Evolutionary conservation across 2,329 filamentous ascomycete genomes (phyloP).

Genomic region (Camillea tinctor): DNA sequence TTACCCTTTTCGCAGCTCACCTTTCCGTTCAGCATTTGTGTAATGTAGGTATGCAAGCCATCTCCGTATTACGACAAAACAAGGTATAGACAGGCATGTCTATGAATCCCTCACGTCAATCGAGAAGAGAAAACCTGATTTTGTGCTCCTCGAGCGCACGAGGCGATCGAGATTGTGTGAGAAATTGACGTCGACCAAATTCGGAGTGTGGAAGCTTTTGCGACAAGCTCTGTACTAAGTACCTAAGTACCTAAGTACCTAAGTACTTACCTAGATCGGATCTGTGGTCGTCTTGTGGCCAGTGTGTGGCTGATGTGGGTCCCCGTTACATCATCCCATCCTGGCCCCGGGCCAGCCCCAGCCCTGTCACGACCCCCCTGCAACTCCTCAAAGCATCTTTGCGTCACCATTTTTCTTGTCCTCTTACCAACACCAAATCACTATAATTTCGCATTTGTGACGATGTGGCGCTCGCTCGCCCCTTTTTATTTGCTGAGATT

Average conservation of each 20-base stretch:
- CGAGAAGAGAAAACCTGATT: not conserved
- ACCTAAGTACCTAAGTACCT: too few species aligned
- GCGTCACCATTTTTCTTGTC: not conserved
- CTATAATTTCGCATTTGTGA: not conserved
- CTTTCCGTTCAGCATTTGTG: not conserved
- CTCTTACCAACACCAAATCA: not conserved
- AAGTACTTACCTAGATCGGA: not conserved
- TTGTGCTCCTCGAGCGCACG: not conserved
- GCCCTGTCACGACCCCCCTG: not conserved
- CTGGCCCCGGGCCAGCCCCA: too few species aligned
- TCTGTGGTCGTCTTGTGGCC: not conserved
- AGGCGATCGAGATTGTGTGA: not conserved
- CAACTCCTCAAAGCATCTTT: not conserved
- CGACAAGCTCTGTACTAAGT: too few species aligned
- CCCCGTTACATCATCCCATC: conserved; percentile 10
- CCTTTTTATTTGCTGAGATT: not conserved
- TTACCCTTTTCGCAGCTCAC: not conserved
- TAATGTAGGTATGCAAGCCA: too few species aligned
- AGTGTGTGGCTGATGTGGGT: conserved; percentile 7
- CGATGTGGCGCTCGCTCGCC: not conserved
- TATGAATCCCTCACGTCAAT: not conserved
- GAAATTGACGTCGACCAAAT: not conserved
- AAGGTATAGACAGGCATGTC: not conserved
- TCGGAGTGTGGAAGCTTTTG: not conserved
- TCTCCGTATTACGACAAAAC: not conserved